Evolutionary conservation across 495 filamentous ascomycete species (phyloP).

Genomic region (Hypoxylon rickii): DNA sequence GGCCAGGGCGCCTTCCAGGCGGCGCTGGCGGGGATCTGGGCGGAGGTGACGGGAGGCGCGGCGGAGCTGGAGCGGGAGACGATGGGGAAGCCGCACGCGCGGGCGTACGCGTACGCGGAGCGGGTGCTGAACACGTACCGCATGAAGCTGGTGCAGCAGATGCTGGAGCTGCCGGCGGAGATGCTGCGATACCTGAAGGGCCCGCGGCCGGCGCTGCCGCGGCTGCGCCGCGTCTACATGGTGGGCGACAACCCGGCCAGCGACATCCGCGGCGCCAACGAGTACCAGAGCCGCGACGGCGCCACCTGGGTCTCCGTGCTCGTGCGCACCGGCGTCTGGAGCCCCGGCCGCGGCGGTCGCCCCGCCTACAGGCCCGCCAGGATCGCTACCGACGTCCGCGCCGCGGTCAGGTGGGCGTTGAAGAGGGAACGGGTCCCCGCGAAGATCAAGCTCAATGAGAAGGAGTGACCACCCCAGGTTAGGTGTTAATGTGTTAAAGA

Average conservation of each 20-base stretch:
- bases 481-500: too few relatives aligned
- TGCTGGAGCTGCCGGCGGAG: too few relatives aligned
- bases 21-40: conserved; percentile 79
- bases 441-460: too few relatives aligned
- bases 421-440: conserved; percentile 35
- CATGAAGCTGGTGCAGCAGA: conserved; percentile 47
- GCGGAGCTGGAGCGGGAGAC: conserved; percentile 65
- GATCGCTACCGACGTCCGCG: conserved; percentile 66
- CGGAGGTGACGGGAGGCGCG: conserved; percentile 66
- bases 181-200: too few relatives aligned
- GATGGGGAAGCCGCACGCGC: conserved; percentile 81
- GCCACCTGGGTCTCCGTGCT: conserved; percentile 81
- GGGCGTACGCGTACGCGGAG: conserved; percentile 87
- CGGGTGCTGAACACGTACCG: conserved; percentile 66
- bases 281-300: conserved; percentile 64
- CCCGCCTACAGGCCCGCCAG: conserved; percentile 51
- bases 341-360: conserved; percentile 49
- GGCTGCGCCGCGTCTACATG: conserved; percentile 85
- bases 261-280: conserved; percentile 90
- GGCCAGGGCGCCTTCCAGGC: conserved; percentile 92
- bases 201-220: too few relatives aligned
- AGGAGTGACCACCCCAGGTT: too few relatives aligned
- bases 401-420: conserved; percentile 49
- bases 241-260: conserved; percentile 95
- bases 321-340: conserved; percentile 84